A percentile compares a stretch with the other conserved stretches of the same genome.
phyloP scores from a whole-genome alignment of 768 basidiomycete genomes.

The Phanerochaete sordida region DNA sequence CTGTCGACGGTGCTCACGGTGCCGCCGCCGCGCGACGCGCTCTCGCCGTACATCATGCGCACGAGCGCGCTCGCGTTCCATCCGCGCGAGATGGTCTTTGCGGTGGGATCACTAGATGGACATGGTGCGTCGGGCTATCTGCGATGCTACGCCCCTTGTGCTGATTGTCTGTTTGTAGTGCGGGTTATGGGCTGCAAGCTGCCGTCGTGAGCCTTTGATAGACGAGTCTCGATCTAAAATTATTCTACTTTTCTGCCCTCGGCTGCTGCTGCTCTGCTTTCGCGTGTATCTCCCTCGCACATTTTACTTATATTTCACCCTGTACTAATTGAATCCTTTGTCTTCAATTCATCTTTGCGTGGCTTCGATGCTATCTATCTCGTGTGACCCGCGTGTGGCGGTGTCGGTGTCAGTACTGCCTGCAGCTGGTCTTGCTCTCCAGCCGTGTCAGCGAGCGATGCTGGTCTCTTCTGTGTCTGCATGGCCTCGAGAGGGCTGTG shows the following conservation, averaged over 20 bases:
- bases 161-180: conserved; percentile 32
- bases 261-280: not conserved
- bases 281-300: conserved; percentile 4
- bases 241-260: not conserved
- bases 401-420: too few relatives aligned
- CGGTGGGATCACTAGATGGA: conserved; percentile 71
- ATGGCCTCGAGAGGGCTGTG: too few relatives aligned
- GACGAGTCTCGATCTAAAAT: too few relatives aligned
- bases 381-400: too few relatives aligned
- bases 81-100: conserved; percentile 83
- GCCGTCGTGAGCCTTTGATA: conserved; percentile 19
- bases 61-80: conserved; percentile 73
- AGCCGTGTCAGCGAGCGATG: too few relatives aligned
- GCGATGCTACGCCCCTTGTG: conserved; percentile 2
- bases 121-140: conserved; percentile 26
- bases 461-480: too few relatives aligned
- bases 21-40: conserved; percentile 51
- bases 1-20: conserved; percentile 54
- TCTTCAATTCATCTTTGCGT: too few relatives aligned
- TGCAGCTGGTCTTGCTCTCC: too few relatives aligned
- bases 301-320: conserved; percentile 1
- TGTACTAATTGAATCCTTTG: not conserved
- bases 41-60: conserved; percentile 59
- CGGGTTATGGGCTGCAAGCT: conserved; percentile 59
- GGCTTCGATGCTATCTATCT: too few relatives aligned